Evolutionary conservation across 2,329 filamentous ascomycete genomes (phyloP), one percentile per base, ranked within the genome.

Genomic region (Aspergillus hiratsukae): DNA sequence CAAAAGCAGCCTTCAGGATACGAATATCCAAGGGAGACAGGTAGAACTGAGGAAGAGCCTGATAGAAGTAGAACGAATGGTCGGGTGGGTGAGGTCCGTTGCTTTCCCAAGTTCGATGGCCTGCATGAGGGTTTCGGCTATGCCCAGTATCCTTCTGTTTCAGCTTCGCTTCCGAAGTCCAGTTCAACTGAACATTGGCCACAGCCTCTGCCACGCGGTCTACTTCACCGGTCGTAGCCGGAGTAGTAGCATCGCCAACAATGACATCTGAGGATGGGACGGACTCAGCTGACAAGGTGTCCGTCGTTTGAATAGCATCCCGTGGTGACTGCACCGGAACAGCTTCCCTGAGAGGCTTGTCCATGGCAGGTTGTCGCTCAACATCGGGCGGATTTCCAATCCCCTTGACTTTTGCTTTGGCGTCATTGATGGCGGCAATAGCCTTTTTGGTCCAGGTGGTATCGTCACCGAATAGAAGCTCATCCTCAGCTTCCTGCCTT

Each of bases 391-490:
- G 84, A 63, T 88, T 85, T 1, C 86, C 86, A 58, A 90, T 85
- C 0, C 84, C 86, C 53, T 79, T 80, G 1, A 90, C 68, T 69
- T 87, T 92, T 60, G 94, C 89, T 72, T 90, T 95, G 0, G 88
- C 84, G 19, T 89, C 84, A 4, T 81, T 81, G 50, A 97, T 87
- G 29, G 86, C 81, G 53, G 83, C 81, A 56, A 97, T 84, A 3
- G 94, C 94, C 71, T 90, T 93, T 63, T 87, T 85, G 1, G 90
- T 90, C 92, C 92, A 97, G 63, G 93, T 90, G n/a, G 87, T 88
- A 60, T 96, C 92, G 66, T 97, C 91, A 6, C 86, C 92, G 74
- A 96, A 99, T 72, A 97, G 83, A 35, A 94, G 77, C 74, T 97
- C 90, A 69, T 99, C 94, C 71, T 96, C 91, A 62, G 87, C 86